These are phyloP conservation scores for Herpetomonas muscarum DNA, from an alignment of 208 protist species.

Conservation along the genomic window DNA sequence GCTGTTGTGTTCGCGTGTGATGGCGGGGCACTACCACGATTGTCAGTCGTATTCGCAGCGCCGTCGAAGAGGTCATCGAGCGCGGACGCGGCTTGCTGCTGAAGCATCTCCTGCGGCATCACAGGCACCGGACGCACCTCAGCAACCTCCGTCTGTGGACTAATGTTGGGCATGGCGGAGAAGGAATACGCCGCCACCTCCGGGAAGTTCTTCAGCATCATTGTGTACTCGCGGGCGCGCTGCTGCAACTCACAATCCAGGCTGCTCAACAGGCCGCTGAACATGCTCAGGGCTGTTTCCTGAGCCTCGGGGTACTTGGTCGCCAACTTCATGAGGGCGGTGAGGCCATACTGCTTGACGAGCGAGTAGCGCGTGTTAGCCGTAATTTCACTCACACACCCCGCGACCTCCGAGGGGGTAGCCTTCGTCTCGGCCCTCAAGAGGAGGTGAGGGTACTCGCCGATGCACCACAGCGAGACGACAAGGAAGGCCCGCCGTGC, in stretches of 20 bases:
- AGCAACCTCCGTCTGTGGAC: conserved; percentile 11
- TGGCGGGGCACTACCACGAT: neutral
- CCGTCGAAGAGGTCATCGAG: conserved; percentile 77
- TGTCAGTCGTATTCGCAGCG: conserved; percentile 22
- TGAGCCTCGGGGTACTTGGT: conserved; percentile 64
- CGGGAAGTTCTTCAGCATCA: conserved; percentile 70
- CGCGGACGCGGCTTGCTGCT: conserved; percentile 42
- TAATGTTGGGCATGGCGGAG: conserved; percentile 78
- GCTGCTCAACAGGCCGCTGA: conserved; percentile 54
- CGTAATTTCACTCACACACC: conserved; percentile 61
- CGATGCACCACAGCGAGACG: conserved; percentile 93
- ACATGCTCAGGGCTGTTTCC: conserved; percentile 37
- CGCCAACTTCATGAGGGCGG: conserved; percentile 93
- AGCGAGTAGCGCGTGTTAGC: conserved; percentile 58
- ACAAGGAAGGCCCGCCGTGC: conserved; percentile 89
- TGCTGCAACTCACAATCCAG: conserved; percentile 95
- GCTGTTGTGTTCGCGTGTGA: neutral
- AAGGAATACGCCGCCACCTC: conserved; percentile 74
- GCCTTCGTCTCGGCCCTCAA: conserved; percentile 19
- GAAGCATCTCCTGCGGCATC: conserved; percentile 42
- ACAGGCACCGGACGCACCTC: conserved; percentile 56
- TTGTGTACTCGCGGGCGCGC: conserved; percentile 90
- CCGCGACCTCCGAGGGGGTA: conserved; percentile 39
- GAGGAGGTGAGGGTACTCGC: conserved; percentile 95
- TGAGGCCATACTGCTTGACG: conserved; percentile 93